A percentile compares a stretch with the other conserved stretches of the same genome.
Evolutionary conservation across 2,329 filamentous ascomycete genomes (phyloP).

Genomic region (Acrocalymma vagum): DNA sequence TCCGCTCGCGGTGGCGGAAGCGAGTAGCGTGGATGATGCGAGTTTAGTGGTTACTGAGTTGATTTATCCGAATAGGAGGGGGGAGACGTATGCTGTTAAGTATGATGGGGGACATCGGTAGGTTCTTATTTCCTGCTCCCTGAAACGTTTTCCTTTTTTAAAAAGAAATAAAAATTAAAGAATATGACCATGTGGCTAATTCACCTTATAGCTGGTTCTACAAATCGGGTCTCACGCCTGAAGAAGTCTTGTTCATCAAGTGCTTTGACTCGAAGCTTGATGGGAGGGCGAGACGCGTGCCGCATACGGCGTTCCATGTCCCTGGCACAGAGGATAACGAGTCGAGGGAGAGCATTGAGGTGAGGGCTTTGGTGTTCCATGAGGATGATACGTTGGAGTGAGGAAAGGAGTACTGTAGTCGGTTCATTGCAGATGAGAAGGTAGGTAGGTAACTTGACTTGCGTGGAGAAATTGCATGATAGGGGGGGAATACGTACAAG

Average conservation of each 20-base stretch:
- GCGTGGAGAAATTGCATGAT: no score
- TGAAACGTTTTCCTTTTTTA: background rate
- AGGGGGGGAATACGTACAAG: no score
- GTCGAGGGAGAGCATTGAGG: constrained; percentile 44
- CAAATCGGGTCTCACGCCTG: constrained; percentile 33
- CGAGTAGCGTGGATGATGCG: constrained; percentile 35
- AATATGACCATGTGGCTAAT: background rate
- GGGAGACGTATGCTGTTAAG: constrained; percentile 39
- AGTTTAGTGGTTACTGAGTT: constrained; percentile 33
- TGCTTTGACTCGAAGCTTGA: constrained; percentile 46
- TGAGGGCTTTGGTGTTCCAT: constrained; percentile 44
- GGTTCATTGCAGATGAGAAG: no score
- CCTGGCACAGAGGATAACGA: constrained; percentile 34
- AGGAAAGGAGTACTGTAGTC: no score
- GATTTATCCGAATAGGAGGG: constrained; percentile 40
- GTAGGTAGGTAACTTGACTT: no score
- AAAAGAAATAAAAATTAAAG: no score
- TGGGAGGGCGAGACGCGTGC: constrained; percentile 42
- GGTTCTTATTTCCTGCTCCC: constrained; percentile 7
- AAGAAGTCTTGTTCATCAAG: constrained; percentile 45
- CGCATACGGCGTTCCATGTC: constrained; percentile 44
- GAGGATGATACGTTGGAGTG: constrained; percentile 37
- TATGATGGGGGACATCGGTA: constrained; percentile 34
- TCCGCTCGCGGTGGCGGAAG: constrained; percentile 41
- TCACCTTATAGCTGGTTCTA: constrained; percentile 37